Evolutionary conservation across 2,329 filamentous ascomycete genomes (phyloP), one percentile per base, ranked within the genome.

Genomic region (Nothophoma quercina): DNA sequence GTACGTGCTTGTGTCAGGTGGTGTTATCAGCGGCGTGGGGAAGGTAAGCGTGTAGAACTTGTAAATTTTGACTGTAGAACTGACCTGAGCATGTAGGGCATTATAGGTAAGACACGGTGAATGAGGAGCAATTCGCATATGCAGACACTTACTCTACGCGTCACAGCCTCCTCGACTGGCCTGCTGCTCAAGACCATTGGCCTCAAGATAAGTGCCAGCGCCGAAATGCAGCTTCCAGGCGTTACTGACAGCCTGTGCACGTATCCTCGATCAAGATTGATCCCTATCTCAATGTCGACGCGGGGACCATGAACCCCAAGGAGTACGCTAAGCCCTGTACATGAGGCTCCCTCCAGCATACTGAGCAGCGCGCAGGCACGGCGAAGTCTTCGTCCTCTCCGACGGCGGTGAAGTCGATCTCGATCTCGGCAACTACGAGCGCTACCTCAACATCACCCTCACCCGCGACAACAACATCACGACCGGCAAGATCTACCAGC

Each of bases 401-500:
- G 91, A 95, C 68, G 90, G 90, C 59, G 89, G 89, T 62, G 89
- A 91, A 75, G 84, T 87, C 58, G 88, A 90, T 68, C 83, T 91
- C 52, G 88, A 91, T 71, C 80, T 91, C 26, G 88, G 88, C 60
- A 90, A 90, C 75, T 90, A 90, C 76, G 88, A 90, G 73, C 83
- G 88, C 34, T 96, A 96, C 72, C 86, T 96, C 47, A 88, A 88
- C 68, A 88, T 93, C 60, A 90, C 88, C 48, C 82, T 98, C 56
- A 91, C 86, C 7, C 83, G 88, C 56, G 92, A 96, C 65, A 91
- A 93, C 80, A 98, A 98, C 77, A 96, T 99, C 76, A 99, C 95
- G 3, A 96, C 93, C 5, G 95, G 95, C 71, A 97, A 98, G 80
- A 91, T 98, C 64, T 98, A 97, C 78, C 83, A 91, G 69, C 86